These are phyloP conservation scores for Yamadazyma phyllophila DNA, from an alignment of 805 yeast species.

Conservation along the genomic window DNA sequence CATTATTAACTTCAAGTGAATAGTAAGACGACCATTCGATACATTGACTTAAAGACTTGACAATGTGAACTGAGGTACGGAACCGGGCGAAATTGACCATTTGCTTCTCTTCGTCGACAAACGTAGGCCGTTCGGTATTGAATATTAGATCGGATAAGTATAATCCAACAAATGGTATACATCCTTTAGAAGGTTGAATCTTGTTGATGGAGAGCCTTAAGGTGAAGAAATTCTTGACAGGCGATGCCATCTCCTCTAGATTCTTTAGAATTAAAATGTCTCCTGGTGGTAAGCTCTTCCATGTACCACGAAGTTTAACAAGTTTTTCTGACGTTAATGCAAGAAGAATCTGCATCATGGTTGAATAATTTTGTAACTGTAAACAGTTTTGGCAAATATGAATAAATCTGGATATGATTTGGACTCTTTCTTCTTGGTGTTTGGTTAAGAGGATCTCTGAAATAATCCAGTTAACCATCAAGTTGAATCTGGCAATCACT, in stretches of 20 bases:
- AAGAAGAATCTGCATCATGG: constrained; percentile 81
- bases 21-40: constrained; percentile 84
- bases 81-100: constrained; percentile 77
- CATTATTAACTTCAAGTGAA: constrained; percentile 52
- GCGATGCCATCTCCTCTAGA: constrained; percentile 69
- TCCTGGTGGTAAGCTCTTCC: constrained; percentile 71
- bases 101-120: constrained; percentile 32
- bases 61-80: constrained; percentile 70
- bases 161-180: constrained; percentile 87
- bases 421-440: constrained; percentile 55
- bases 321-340: constrained; percentile 72
- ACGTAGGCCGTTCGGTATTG: constrained; percentile 62
- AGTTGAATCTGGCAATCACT: constrained; percentile 80
- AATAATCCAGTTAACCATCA: constrained; percentile 88
- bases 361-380: constrained; percentile 74
- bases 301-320: constrained; percentile 60
- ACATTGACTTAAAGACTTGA: constrained; percentile 71
- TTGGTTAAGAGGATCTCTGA: constrained; percentile 80
- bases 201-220: constrained; percentile 63
- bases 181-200: constrained; percentile 64
- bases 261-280: constrained; percentile 67
- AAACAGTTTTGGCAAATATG: constrained; percentile 79
- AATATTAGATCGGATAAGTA: constrained; percentile 79
- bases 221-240: constrained; percentile 67
- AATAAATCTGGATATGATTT: constrained; percentile 79